Evolutionary conservation across 768 basidiomycete species (phyloP), one percentile per base, ranked within the genome.

Genomic region (Mycena indigotica): DNA sequence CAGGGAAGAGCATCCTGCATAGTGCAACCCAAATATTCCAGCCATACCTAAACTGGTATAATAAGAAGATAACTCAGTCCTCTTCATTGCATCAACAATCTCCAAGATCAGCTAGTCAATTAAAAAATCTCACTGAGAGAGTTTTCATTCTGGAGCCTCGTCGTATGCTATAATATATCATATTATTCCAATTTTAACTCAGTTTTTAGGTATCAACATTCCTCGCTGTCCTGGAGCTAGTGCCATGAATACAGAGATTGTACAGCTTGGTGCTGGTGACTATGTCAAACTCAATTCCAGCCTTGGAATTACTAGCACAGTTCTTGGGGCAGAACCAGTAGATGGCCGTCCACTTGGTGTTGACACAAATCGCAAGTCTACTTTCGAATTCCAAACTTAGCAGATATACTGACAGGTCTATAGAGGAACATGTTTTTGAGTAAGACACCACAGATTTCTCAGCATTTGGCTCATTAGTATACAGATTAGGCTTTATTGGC

Each of bases 381-480:
- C 32, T 17, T 35, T 35, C 17, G 10, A 4, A 24, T 30, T 13
- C 24, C 2, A 15, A 32, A 24, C 24, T 35, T 8, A n/a, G n/a
- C 13, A 49, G 46, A 19, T 49, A 56, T 39, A 38, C 45, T 56
- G 48, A 40, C 46, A 39, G 30, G 16, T 32, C 17, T 8, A 35
- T 35, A 51, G 49, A 57, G 55, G 55, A 57, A n/a, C 55, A 57
- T 32, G 50, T 57, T 5, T 57, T 57, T 28, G 55, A 57, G 55
- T 57, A 26, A 3, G 32, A 41, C 29, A 19, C 17, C 28, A 12
- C 24, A 8, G 8, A 8, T 35, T 35, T 8, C 17, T 17, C 32
- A 35, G 32, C 32, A 35, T 8, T 35, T 35, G 32, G 17, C 32
- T 8, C 17, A 8, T 35, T 35, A 8, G 10, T 35, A 8, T 35